Conservation (phyloP, 805 yeast genomes). For the Candida coquimbonensis region DNA sequence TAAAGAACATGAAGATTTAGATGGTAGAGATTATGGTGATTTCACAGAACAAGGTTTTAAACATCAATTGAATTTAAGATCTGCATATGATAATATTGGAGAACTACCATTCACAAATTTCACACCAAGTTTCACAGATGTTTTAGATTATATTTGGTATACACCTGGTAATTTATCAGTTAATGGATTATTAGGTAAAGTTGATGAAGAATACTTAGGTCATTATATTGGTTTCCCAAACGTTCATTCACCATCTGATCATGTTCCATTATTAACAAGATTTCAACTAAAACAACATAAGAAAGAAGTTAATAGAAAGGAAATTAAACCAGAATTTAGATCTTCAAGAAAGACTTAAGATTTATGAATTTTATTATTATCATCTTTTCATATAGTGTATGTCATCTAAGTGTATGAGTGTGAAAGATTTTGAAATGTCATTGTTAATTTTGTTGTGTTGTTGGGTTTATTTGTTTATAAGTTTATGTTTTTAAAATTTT, state of each 20-base stretch:
- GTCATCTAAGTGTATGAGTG: not conserved
- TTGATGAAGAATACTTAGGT: constrained; percentile 70
- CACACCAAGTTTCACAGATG: constrained; percentile 89
- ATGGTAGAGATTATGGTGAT: constrained; percentile 84
- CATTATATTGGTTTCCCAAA: constrained; percentile 90
- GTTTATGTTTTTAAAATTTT: not conserved
- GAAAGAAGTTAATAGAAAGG: constrained; percentile 17
- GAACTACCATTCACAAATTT: constrained; percentile 93
- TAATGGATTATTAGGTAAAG: constrained; percentile 76
- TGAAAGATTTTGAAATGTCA: too few species aligned
- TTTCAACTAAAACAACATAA: constrained; percentile 32
- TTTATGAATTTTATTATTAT: not conserved
- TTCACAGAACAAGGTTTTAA: constrained; percentile 84
- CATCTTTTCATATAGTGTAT: not conserved
- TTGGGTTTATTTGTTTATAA: not conserved
- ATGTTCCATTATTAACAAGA: constrained; percentile 76
- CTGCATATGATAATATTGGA: constrained; percentile 77
- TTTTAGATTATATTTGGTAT: constrained; percentile 94
- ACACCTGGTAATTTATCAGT: constrained; percentile 76
- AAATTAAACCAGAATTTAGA: constrained; percentile 20
- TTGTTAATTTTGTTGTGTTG: not conserved
- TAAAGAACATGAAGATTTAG: constrained; percentile 72
- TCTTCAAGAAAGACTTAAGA: constrained; percentile 25
- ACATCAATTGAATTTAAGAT: constrained; percentile 74
- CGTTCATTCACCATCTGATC: constrained; percentile 91